These are phyloP conservation scores for Lachnellula subtilissima DNA, from an alignment of 2,329 filamentous ascomycete species.

Conservation along the genomic window DNA sequence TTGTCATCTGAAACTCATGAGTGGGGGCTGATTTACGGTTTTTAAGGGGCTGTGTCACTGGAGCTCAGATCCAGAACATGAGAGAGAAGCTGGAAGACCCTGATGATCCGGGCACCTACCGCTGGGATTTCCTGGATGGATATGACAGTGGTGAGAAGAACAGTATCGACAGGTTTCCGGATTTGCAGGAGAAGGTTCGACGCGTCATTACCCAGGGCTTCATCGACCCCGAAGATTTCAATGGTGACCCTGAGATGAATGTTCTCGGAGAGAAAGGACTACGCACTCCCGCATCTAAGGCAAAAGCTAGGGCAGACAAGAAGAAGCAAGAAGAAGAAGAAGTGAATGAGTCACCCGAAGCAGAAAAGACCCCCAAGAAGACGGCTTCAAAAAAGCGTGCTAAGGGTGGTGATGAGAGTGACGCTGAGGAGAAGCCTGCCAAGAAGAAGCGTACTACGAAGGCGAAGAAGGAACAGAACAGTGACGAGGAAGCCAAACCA, in stretches of 20 bases:
- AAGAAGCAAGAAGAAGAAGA: constrained; percentile 9
- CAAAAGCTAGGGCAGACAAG: constrained; percentile 18
- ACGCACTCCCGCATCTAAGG: constrained; percentile 20
- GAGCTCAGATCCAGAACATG: constrained; percentile 63
- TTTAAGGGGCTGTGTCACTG: constrained; percentile 81
- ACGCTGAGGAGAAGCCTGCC: constrained; percentile 27
- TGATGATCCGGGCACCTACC: constrained; percentile 44
- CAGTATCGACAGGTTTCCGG: constrained; percentile 40
- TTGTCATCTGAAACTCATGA: too few species aligned
- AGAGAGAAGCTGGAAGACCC: constrained; percentile 48
- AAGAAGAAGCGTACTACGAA: constrained; percentile 37
- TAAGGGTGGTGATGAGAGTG: constrained; percentile 5
- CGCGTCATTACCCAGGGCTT: constrained; percentile 71
- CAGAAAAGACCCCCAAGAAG: constrained; percentile 6
- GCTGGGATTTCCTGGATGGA: constrained; percentile 45
- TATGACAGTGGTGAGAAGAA: constrained; percentile 77
- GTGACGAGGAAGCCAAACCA: constrained; percentile 14
- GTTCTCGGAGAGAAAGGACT: constrained; percentile 27
- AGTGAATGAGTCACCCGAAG: constrained; percentile 9
- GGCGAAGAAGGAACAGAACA: constrained; percentile 17
- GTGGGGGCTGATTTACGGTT: neutral
- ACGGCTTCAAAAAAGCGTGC: constrained; percentile 4
- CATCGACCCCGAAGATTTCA: constrained; percentile 82
- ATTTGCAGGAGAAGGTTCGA: constrained; percentile 68
- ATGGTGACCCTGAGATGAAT: constrained; percentile 51